Evolutionary conservation across 441 rosid genomes (phyloP).

Genomic region (Lepidium campestre): DNA sequence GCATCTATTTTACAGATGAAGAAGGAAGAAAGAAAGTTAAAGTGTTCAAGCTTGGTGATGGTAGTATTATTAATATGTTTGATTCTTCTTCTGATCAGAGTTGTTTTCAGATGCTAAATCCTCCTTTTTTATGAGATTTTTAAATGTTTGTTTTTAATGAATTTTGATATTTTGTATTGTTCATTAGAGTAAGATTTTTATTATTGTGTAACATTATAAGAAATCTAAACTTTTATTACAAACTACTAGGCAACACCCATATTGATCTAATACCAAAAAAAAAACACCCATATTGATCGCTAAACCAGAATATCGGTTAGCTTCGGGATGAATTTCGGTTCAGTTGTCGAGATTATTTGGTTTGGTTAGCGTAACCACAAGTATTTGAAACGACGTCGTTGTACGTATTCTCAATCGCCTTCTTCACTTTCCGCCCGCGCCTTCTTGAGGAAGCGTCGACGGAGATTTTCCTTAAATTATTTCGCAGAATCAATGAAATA

Average conservation of each 20-base stretch:
- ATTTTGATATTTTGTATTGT: background rate
- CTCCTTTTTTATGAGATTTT: background rate
- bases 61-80: background rate
- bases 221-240: too few species aligned
- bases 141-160: background rate
- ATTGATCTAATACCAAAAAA: too few species aligned
- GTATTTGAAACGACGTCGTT: background rate
- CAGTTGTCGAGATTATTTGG: background rate
- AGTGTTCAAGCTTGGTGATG: conserved; percentile 14
- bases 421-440: background rate
- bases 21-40: background rate
- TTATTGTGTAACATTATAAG: too few species aligned
- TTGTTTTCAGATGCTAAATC: conserved; percentile 6
- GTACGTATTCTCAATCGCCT: background rate
- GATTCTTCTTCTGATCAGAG: background rate
- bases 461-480: background rate
- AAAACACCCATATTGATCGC: too few species aligned
- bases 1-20: conserved; percentile 38
- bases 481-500: background rate
- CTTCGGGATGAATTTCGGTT: background rate
- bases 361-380: background rate
- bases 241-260: too few species aligned
- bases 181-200: background rate
- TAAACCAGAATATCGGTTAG: background rate
- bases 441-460: conserved; percentile 11